Evolutionary conservation across 192 early-diverging fungal species (phyloP), one percentile per base, ranked within the genome.

Genomic region (Entomortierella lignicola): DNA sequence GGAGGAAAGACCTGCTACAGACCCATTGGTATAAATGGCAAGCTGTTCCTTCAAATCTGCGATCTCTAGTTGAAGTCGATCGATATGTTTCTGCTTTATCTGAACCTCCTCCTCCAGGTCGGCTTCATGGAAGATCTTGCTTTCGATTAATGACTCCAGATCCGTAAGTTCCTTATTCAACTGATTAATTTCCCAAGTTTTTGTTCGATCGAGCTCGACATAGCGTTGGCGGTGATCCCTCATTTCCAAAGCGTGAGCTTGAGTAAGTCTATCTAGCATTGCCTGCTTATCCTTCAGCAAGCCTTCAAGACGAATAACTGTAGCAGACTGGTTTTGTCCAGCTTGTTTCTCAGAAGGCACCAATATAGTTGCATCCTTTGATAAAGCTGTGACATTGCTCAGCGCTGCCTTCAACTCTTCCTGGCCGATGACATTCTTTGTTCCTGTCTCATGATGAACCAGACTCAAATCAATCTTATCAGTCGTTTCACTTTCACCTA

Each of bases 121-220:
- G 0, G 86, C 83, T 39, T 94, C 92, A 58, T 84, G 85, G 74
- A 94, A 94, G 31, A 91, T 87, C 71, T 90, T 92, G 75, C 89
- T 89, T 62, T 94, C 93, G 41, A 93, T 85, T 58, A 94, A 58
- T 23, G 87, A 83, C 60, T 93, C 93, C 34, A 92, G 67, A 34
- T 85, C 87, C 2, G 87, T 85, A 15, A 94, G 72, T 57, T 94
- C 91, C 52, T 90, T 88, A 57, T 90, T 87, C 21, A 93, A 72
- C 29, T 70, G 62, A 21, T 70, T 80, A 30, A 91, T 82, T 60
- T 94, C 90, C 48, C 64, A 81, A 55, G 90, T 81, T 66, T 93
- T 92, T 39, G 81, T 73, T 37, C 85, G 83, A 48, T 91, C 89
- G 17, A 89, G 48, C 8, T 91, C 89, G 15, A 73, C 71, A 13